Conservation (phyloP, 768 basidiomycete species). For the Pisolithus microcarpus region DNA sequence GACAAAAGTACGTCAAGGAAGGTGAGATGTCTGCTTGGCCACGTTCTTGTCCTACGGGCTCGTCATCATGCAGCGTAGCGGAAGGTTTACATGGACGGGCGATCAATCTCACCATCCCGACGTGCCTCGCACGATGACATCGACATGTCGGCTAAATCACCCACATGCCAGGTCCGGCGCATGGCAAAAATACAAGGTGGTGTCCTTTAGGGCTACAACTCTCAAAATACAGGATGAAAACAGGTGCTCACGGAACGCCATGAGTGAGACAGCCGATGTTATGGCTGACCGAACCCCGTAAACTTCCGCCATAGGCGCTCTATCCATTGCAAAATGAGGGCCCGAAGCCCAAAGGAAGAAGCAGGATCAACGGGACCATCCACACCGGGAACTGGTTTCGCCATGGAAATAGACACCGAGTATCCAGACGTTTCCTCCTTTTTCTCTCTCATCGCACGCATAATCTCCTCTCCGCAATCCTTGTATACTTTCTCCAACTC, state of each 20-base stretch:
- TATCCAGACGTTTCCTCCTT: slow-evolving; percentile 2
- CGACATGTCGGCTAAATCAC: slow-evolving; percentile 7
- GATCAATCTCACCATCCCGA: slow-evolving; percentile 1
- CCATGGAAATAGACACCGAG: neutral
- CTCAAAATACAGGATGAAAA: neutral
- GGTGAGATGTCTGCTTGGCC: neutral
- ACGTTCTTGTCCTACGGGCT: slow-evolving; percentile 4
- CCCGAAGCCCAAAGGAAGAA: slow-evolving; percentile 17
- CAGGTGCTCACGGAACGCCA: slow-evolving; percentile 2
- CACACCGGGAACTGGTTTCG: slow-evolving; percentile 4
- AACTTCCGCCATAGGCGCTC: slow-evolving; percentile 7
- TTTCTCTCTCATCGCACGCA: slow-evolving; percentile 32
- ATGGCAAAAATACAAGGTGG: slow-evolving; percentile 1
- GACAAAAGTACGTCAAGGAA: slow-evolving; percentile 4
- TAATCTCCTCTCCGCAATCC: slow-evolving; percentile 46
- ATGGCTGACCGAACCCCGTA: neutral
- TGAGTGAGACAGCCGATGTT: neutral
- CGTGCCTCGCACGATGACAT: slow-evolving; percentile 12
- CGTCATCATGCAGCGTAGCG: slow-evolving; percentile 4
- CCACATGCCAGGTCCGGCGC: slow-evolving; percentile 3
- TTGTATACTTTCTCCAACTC: slow-evolving; percentile 55
- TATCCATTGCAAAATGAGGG: slow-evolving; percentile 25
- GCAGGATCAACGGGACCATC: slow-evolving; percentile 2
- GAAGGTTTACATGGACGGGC: neutral
- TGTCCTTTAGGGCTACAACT: slow-evolving; percentile 5